Conservation (phyloP, 176 grass and related monocot genomes). For the Tillandsia leiboldiana region DNA sequence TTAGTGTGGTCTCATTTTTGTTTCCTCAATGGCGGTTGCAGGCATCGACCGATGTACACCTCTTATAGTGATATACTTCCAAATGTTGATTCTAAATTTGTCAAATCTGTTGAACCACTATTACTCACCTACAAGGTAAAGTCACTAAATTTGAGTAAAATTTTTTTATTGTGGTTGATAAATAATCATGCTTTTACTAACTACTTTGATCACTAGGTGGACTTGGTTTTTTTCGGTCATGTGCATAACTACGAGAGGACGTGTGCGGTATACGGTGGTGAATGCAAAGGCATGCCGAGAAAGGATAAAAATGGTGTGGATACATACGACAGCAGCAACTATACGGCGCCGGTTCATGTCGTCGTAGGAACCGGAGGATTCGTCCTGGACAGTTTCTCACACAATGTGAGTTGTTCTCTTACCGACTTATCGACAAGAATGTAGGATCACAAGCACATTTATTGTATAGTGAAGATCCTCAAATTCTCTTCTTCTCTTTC, state of each 20-base stretch:
- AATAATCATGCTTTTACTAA: background rate
- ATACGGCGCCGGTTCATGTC: constrained; percentile 58
- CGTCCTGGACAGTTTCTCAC: constrained; percentile 46
- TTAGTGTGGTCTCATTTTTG: background rate
- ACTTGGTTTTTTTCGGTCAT: constrained; percentile 80
- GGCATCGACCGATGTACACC: constrained; percentile 80
- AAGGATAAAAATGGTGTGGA: constrained; percentile 53
- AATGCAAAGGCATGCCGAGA: constrained; percentile 46
- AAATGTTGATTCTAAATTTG: constrained; percentile 40
- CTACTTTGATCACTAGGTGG: constrained; percentile 32
- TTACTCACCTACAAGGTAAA: constrained; percentile 50
- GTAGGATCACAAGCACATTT: too few species aligned
- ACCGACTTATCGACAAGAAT: constrained; percentile 2
- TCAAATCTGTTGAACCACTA: constrained; percentile 49
- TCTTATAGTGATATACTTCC: constrained; percentile 31
- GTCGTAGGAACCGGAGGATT: constrained; percentile 68
- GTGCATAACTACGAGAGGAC: constrained; percentile 90
- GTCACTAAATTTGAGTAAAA: background rate
- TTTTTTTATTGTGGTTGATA: background rate
- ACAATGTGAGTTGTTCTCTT: constrained; percentile 24
- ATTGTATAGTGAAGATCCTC: too few species aligned
- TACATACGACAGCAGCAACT: constrained; percentile 73
- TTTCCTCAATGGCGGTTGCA: constrained; percentile 17
- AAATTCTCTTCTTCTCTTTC: background rate
- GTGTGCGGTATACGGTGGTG: constrained; percentile 40